A percentile compares a stretch with the other conserved stretches of the same genome.
Conservation (phyloP, 257 asterid genomes). For the Gentiana macrophylla region DNA sequence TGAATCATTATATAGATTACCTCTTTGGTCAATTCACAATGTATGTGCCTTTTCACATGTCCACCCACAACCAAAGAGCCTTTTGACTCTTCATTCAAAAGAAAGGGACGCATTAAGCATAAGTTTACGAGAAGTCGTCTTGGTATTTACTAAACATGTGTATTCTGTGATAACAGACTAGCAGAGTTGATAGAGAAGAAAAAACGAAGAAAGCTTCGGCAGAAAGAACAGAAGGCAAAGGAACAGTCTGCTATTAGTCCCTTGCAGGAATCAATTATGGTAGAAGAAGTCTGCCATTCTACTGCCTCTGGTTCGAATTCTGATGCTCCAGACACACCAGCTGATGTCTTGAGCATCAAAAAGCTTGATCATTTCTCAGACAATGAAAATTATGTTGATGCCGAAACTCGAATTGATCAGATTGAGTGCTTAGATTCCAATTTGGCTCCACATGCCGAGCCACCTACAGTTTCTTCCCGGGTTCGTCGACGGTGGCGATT, state of each 20-base stretch:
- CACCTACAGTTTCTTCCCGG: slow-evolving; percentile 20
- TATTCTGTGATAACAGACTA: slow-evolving; percentile 30
- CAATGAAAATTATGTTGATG: slow-evolving; percentile 28
- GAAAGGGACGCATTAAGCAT: too few relatives aligned
- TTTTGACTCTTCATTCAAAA: too few relatives aligned
- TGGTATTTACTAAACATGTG: neutral
- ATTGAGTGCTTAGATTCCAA: slow-evolving; percentile 22
- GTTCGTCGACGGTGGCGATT: slow-evolving; percentile 45
- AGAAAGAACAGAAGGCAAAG: slow-evolving; percentile 65
- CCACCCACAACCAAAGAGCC: too few relatives aligned
- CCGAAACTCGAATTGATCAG: slow-evolving; percentile 31
- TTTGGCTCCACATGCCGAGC: slow-evolving; percentile 31
- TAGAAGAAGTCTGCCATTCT: slow-evolving; percentile 36
- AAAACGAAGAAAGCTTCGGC: slow-evolving; percentile 70
- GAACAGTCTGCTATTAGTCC: slow-evolving; percentile 35
- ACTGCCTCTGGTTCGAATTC: slow-evolving; percentile 32
- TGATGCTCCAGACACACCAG: slow-evolving; percentile 22
- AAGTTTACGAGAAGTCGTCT: neutral
- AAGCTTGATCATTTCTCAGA: slow-evolving; percentile 30
- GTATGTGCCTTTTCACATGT: too few relatives aligned
- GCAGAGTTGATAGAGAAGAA: slow-evolving; percentile 63
- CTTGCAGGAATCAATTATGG: slow-evolving; percentile 27
- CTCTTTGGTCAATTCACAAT: too few relatives aligned
- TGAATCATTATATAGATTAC: too few relatives aligned
- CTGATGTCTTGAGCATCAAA: slow-evolving; percentile 19